Conservation (phyloP, 345 rosid species). For the Ricinus communis region DNA sequence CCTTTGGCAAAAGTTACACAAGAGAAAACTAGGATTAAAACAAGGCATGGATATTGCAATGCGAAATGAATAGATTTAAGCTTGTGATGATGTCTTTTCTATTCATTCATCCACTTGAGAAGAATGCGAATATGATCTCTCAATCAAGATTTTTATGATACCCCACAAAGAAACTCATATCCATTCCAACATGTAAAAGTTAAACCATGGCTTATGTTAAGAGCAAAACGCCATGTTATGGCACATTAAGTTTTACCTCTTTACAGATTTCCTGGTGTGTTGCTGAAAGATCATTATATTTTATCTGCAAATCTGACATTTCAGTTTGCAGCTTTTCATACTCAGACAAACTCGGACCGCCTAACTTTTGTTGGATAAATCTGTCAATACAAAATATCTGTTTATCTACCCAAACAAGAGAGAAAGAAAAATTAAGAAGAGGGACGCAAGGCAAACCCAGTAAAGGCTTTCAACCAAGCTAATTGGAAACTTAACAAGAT, state of each 20-base stretch:
- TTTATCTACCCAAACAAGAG: background rate
- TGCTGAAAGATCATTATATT: slow-evolving; percentile 67
- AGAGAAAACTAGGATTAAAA: background rate
- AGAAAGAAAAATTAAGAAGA: background rate
- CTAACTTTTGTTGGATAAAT: slow-evolving; percentile 81
- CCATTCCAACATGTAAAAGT: background rate
- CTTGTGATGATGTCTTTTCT: background rate
- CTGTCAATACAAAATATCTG: slow-evolving; percentile 35
- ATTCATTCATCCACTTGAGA: too few species aligned
- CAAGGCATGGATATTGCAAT: background rate
- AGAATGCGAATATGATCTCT: background rate
- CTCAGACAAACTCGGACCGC: slow-evolving; percentile 70
- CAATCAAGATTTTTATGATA: too few species aligned
- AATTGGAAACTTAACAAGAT: background rate
- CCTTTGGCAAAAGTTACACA: background rate
- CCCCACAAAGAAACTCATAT: background rate
- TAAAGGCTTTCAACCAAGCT: background rate
- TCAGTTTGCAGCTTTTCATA: slow-evolving; percentile 86
- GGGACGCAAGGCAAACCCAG: too few species aligned
- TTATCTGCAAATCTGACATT: slow-evolving; percentile 59
- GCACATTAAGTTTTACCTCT: slow-evolving; percentile 44
- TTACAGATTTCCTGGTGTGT: slow-evolving; percentile 65
- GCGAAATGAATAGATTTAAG: background rate
- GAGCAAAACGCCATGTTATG: background rate
- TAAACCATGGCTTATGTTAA: background rate